These are phyloP conservation scores for Raphanus hybrid DNA, from an alignment of 441 rosid genomes.

Conservation along the genomic window DNA sequence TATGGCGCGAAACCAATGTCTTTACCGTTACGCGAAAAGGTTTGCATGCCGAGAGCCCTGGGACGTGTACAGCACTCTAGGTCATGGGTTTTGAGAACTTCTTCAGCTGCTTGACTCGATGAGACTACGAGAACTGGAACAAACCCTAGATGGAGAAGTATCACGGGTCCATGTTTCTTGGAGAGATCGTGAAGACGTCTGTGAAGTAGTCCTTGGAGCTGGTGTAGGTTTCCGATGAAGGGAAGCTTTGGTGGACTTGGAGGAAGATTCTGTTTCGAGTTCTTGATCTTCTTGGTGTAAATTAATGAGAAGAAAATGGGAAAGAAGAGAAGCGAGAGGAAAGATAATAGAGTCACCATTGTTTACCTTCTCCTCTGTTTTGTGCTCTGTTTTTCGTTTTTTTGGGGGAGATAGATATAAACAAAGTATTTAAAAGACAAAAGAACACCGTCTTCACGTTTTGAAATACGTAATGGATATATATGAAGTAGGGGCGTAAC, in stretches of 20 bases:
- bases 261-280: background rate
- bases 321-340: background rate
- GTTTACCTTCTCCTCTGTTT: background rate
- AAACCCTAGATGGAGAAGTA: background rate
- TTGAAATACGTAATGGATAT: background rate
- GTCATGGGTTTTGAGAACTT: constrained; percentile 1
- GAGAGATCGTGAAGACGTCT: constrained; percentile 1
- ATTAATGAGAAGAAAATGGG: background rate
- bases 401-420: background rate
- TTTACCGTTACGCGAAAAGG: background rate
- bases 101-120: background rate
- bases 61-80: background rate
- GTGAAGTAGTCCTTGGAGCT: background rate
- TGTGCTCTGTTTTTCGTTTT: background rate
- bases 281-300: background rate
- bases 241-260: constrained; percentile 5
- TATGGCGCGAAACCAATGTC: background rate
- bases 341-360: background rate
- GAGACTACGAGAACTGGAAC: background rate
- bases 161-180: constrained; percentile 6
- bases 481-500: background rate
- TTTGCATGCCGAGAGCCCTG: background rate
- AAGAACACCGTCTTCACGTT: background rate
- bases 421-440: background rate
- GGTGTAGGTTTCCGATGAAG: constrained; percentile 3